A percentile compares a stretch with the other conserved stretches of the same genome.
Conservation (phyloP, 2,329 filamentous ascomycete species). For the Arachnomyces sp. region DNA sequence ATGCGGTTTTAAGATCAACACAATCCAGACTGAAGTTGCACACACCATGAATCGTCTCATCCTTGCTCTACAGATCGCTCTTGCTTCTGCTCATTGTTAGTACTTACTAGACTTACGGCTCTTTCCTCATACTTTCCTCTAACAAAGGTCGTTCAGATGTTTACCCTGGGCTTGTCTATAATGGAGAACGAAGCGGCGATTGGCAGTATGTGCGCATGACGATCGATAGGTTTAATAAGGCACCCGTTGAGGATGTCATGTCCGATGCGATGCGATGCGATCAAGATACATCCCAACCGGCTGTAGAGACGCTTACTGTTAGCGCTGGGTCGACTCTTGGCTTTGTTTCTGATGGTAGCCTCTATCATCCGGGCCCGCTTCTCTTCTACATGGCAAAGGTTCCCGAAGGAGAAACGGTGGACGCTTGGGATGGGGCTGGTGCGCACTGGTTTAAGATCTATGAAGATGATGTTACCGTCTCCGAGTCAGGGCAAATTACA, state of each 20-base stretch:
- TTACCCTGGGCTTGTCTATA: slow-evolving; percentile 4
- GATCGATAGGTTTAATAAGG: slow-evolving; percentile 3
- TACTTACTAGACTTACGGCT: no score
- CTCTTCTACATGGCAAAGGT: slow-evolving; percentile 51
- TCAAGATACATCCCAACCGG: slow-evolving; percentile 2
- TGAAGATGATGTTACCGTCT: slow-evolving; percentile 3
- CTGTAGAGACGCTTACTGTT: slow-evolving; percentile 24
- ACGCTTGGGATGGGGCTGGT: slow-evolving; percentile 5
- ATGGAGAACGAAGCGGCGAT: slow-evolving; percentile 3
- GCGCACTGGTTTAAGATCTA: slow-evolving; percentile 6
- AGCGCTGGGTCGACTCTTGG: slow-evolving; percentile 10
- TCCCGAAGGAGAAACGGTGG: slow-evolving; percentile 4
- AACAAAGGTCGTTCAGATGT: no score
- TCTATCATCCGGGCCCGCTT: slow-evolving; percentile 48
- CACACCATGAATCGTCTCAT: no score
- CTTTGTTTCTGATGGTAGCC: slow-evolving; percentile 42
- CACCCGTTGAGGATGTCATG: slow-evolving; percentile 7
- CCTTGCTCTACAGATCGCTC: no score
- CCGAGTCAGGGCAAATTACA: background rate
- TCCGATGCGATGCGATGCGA: slow-evolving; percentile 10
- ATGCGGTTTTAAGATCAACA: no score
- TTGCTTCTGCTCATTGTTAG: no score
- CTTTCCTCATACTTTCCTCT: no score
- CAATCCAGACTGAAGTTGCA: no score
- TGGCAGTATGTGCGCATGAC: slow-evolving; percentile 6